phyloP scores from a whole-genome alignment of 2,329 filamentous ascomycete species.

The Fusarium nematophilum region DNA sequence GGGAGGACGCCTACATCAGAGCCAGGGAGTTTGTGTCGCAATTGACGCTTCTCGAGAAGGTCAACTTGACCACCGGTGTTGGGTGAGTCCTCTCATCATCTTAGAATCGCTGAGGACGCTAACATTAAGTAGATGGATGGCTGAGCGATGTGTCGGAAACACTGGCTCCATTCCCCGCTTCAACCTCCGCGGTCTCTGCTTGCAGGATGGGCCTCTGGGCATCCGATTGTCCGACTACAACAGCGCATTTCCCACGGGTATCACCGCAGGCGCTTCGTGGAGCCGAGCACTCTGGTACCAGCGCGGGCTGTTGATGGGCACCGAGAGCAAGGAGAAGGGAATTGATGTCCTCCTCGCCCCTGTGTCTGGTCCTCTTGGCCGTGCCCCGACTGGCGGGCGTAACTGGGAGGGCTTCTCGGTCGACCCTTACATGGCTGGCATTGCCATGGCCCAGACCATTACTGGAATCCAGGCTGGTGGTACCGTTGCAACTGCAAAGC shows the following conservation, averaged over 20 bases:
- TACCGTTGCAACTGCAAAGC: slow-evolving; percentile 86
- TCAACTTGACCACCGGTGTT: slow-evolving; percentile 92
- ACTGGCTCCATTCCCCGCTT: slow-evolving; percentile 76
- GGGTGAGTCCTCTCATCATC: slow-evolving; percentile 66
- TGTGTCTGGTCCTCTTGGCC: slow-evolving; percentile 60
- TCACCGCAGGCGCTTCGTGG: slow-evolving; percentile 87
- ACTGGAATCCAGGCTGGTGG: slow-evolving; percentile 85
- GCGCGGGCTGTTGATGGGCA: slow-evolving; percentile 60
- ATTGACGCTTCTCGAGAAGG: slow-evolving; percentile 87
- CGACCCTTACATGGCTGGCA: slow-evolving; percentile 80
- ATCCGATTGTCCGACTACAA: slow-evolving; percentile 82
- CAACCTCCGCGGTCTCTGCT: slow-evolving; percentile 78
- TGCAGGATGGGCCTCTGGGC: slow-evolving; percentile 88
- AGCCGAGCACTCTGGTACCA: slow-evolving; percentile 74
- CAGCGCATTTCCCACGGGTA: slow-evolving; percentile 82
- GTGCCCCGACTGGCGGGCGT: slow-evolving; percentile 58
- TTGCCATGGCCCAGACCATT: slow-evolving; percentile 77
- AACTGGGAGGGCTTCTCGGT: slow-evolving; percentile 77
- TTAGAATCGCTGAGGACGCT: background rate
- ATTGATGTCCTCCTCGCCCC: slow-evolving; percentile 75
- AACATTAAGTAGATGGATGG: slow-evolving; percentile 50
- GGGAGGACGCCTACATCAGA: slow-evolving; percentile 80
- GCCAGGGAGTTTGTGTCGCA: slow-evolving; percentile 84
- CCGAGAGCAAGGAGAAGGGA: slow-evolving; percentile 80
- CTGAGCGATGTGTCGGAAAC: slow-evolving; percentile 83